Evolutionary conservation across 2,329 filamentous ascomycete species (phyloP), one percentile per base, ranked within the genome.

Genomic region (Aureobasidium sp.): DNA sequence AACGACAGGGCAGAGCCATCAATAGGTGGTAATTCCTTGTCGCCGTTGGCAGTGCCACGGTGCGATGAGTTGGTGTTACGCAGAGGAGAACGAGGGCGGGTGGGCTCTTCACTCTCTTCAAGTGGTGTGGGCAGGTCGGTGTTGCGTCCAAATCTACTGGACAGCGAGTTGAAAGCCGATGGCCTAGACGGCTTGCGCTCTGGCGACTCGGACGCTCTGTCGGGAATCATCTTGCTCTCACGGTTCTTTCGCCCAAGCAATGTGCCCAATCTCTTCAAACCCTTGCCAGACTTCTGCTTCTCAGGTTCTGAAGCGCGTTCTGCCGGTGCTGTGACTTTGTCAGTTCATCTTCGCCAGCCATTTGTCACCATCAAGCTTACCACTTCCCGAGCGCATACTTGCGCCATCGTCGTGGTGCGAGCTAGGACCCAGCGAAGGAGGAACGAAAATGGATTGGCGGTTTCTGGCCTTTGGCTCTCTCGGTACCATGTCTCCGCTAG

Each of bases 251-350:
- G 80, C 32, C 83, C 82, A 48, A 90, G 80, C 77, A 90, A 86
- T 13, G 87, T 90, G 16, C 87, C 87, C 59, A 90, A 80, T 61
- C 86, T 81, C 67, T 71, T 73, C 49, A 76, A 65, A 10, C 72
- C 71, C 67, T 82, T 84, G 50, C 85, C 68, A 49, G 70, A 73
- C 10, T 57, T 42, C 62, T 68, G 67, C 58, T 68, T 68, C 36
- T 69, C 68, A 50, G 73, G 67, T 81, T 61, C 59, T 13, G 50
- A 16, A 27, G 9, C n/a, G 3, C 27, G 39, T 7, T 45, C 49
- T 21, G 39, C 5, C 11, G 49, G 50, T 21, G 59, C 41, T 54
- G 27, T 6, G 1, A 29, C 10, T 39, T 84, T 61, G 25, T 68
- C 63, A n/a, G 82, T 82, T 68, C 84, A 82, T 73, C 66, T 61